phyloP scores from a whole-genome alignment of 1,284 basidiomycete genomes.

The Xerocomus nothofagi region DNA sequence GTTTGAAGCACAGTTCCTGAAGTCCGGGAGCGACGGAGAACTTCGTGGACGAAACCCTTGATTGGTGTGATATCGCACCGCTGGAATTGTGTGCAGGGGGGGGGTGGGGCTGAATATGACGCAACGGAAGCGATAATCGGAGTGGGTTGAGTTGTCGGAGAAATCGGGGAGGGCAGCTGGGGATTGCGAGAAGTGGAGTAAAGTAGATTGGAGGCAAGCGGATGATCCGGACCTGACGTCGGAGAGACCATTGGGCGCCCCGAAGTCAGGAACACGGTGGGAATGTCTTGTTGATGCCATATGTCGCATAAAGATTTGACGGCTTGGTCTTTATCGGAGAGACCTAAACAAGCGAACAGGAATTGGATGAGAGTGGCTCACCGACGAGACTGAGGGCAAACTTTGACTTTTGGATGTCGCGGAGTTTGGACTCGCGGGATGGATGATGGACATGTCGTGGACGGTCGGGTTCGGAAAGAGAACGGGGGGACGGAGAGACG shows the following conservation, averaged over 20 bases:
- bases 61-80: conserved; percentile 52
- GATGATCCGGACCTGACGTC: conserved; percentile 20
- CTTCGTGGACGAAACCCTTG: conserved; percentile 74
- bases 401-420: conserved; percentile 59
- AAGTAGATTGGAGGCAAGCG: conserved; percentile 13
- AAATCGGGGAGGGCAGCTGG: conserved; percentile 51
- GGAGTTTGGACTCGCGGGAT: conserved; percentile 39
- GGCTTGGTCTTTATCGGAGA: conserved; percentile 60
- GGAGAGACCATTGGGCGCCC: conserved; percentile 34
- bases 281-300: conserved; percentile 73
- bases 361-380: conserved; percentile 40
- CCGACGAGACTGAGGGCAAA: conserved; percentile 66
- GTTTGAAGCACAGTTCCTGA: conserved; percentile 75
- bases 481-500: conserved; percentile 40
- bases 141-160: conserved; percentile 40
- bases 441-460: conserved; percentile 32
- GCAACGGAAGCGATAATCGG: conserved; percentile 32
- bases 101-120: conserved; percentile 21
- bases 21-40: conserved; percentile 71
- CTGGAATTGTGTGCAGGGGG: conserved; percentile 19
- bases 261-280: conserved; percentile 54
- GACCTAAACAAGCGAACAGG: conserved; percentile 18
- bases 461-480: conserved; percentile 41
- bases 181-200: conserved; percentile 34
- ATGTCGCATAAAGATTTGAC: conserved; percentile 71